Base-by-base conservation (phyloP, 2,329 filamentous ascomycete genomes). In the Pseudogymnoascus sp. region DNA sequence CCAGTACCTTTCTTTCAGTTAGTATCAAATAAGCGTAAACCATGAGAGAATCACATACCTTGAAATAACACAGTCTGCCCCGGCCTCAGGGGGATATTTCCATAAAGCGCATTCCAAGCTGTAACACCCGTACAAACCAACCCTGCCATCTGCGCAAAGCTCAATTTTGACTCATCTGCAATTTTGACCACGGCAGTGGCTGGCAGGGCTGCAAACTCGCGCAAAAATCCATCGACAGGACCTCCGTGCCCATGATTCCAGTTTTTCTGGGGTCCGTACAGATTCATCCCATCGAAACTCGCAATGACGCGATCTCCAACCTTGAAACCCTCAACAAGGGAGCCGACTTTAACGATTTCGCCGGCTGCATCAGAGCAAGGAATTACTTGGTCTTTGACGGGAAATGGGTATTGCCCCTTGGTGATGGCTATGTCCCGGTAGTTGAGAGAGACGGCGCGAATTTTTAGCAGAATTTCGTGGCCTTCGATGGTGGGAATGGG, bases 61-160 rank as follows among this genome's bases (percentile, higher is more conserved):
- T 74, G 74, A 8, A 76, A 67, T 3, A 77, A 66, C 7, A 77
- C 72, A 5, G 69, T 77, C 61, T 79, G 72, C 1, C 74, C 76
- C n/a, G 75, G 74, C 7, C 73, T 75, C 64, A 78, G 69, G 1
- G 75, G 71, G 1, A 69, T 64, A 69, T 74, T 75, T 4, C 76
- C 76, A 67, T 78, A 79, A 59, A 83, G 73, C 4, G 76, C 72
- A 70, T 77, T 80, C 78, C 79, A 82, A 2, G 75, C 79, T 8
- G 79, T 82, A 2, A 72, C 69, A 3, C 78, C 79, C 50, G 80
- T 77, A 10, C 76, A 76, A 0, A 79, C 77, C 25, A 84, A 67
- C 5, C 77, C 80, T 3, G 77, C 74, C 5, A 78, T 79, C 64
- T 79, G 76, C 35, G 76, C 72, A 59, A 75, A 75, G 8, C 68